Conservation (phyloP, 352 stramenopile species). For the Phytophthora multivora region DNA sequence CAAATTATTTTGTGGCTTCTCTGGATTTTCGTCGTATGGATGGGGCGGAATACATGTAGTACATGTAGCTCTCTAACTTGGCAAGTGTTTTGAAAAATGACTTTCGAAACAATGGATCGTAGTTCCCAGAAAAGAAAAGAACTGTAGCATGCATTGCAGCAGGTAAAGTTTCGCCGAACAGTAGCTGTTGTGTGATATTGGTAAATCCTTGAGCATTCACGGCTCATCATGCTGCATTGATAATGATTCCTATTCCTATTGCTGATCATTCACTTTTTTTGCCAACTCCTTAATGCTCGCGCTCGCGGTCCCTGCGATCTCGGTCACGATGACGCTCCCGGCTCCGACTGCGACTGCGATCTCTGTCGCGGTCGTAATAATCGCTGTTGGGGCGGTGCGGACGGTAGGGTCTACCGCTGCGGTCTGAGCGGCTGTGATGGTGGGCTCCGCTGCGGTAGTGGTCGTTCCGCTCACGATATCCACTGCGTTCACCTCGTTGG, state of each 20-base stretch:
- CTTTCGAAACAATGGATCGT: too few relatives aligned
- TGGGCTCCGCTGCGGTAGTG: slow-evolving; percentile 37
- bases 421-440: slow-evolving; percentile 35
- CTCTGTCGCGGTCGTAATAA: slow-evolving; percentile 46
- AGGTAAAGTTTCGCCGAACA: too few relatives aligned
- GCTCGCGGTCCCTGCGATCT: slow-evolving; percentile 28
- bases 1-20: background rate
- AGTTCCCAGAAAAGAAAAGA: background rate
- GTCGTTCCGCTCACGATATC: slow-evolving; percentile 37
- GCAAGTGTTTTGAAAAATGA: too few relatives aligned
- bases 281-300: slow-evolving; percentile 13
- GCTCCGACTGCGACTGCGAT: slow-evolving; percentile 39
- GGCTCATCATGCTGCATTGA: background rate
- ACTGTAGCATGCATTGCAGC: too few relatives aligned
- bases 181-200: too few relatives aligned
- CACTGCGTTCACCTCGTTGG: slow-evolving; percentile 33
- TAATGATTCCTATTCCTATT: slow-evolving; percentile 12
- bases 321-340: slow-evolving; percentile 41
- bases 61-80: background rate
- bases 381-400: slow-evolving; percentile 39
- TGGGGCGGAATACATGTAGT: background rate
- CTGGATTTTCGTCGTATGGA: slow-evolving; percentile 8
- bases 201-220: too few relatives aligned
- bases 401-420: slow-evolving; percentile 28
- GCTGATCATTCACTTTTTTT: background rate